phyloP scores from a whole-genome alignment of 2,329 filamentous ascomycete genomes.

The Colletotrichum tamarilloi region DNA sequence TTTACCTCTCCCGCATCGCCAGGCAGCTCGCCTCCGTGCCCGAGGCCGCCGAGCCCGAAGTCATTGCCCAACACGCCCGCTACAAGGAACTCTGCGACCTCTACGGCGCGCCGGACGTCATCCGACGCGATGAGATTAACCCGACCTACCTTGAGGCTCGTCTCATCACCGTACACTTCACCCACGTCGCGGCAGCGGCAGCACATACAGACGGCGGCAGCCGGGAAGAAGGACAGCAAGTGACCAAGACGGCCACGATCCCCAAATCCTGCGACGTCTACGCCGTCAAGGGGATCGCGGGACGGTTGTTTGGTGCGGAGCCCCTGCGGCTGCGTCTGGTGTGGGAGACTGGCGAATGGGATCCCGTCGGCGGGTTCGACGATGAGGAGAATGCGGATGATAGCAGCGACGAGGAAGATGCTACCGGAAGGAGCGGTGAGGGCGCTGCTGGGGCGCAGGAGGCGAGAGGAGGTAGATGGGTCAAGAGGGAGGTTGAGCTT shows the following conservation, averaged over 20 bases:
- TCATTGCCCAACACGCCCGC: slow-evolving; percentile 75
- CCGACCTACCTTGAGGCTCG: slow-evolving; percentile 86
- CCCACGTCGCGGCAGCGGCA: slow-evolving; percentile 34
- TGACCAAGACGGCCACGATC: slow-evolving; percentile 60
- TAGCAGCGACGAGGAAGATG: slow-evolving; percentile 63
- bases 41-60: slow-evolving; percentile 60
- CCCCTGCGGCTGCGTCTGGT: slow-evolving; percentile 76
- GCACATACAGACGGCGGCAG: background rate
- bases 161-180: slow-evolving; percentile 74
- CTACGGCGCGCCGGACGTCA: slow-evolving; percentile 78
- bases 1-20: slow-evolving; percentile 88
- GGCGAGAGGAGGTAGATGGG: slow-evolving; percentile 67
- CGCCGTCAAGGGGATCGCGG: slow-evolving; percentile 81
- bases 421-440: slow-evolving; percentile 36
- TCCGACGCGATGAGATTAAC: slow-evolving; percentile 69
- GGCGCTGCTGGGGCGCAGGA: slow-evolving; percentile 32
- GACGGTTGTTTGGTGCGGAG: slow-evolving; percentile 72
- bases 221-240: background rate
- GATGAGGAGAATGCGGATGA: slow-evolving; percentile 62
- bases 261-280: slow-evolving; percentile 86
- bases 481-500: slow-evolving; percentile 83
- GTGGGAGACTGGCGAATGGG: slow-evolving; percentile 93
- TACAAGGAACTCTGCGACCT: slow-evolving; percentile 79
- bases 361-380: slow-evolving; percentile 76
- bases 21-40: slow-evolving; percentile 75